Evolutionary conservation across 2,329 filamentous ascomycete species (phyloP), one percentile per base, ranked within the genome.

Genomic region (Stachybotrys elegans): DNA sequence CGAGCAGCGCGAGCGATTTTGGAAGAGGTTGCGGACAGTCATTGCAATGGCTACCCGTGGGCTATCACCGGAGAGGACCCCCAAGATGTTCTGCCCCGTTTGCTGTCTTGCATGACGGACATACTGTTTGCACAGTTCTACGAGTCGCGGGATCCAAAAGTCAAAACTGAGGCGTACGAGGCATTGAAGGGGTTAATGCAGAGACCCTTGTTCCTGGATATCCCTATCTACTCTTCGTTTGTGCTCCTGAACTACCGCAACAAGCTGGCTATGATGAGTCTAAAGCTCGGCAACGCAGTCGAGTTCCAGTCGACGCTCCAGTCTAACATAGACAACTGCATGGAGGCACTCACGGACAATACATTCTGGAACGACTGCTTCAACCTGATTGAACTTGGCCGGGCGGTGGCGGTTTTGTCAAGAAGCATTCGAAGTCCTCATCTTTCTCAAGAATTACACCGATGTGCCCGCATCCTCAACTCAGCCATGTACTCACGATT

Each of bases 191-290:
- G 36, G 4, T 23, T 39, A 21, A 22, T 39, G 36, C 36, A 39
- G 21, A 39, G 21, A n/a, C 22, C 36, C 19, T 39, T 39, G 12
- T 22, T 21, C 6, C 36, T 39, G 13, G 5, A 8, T 6, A 23
- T 39, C 8, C 36, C 36, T 16, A 13, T 39, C 8, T 20, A 6
- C 9, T 39, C 36, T 11, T 21, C 36, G 5, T 8, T 16, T 12
- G 36, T 23, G 21, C n/a, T 39, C 14, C n/a, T 39, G 17, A 39
- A 39, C n/a, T 39, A 39, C 21, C 36, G 16, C 19, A 39, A 22
- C 9, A 39, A 7, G 4, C 36, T 39, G 8, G 36, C 36, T 12
- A 39, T 21, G 19, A 39, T 39, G 36, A 22, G 22, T 17, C 20
- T 39, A 7, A 39, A 39, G 14, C 21, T 39, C 12, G 19, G 36